Evolutionary conservation across 2,329 filamentous ascomycete genomes (phyloP).

Genomic region (Chaetomium sp.): DNA sequence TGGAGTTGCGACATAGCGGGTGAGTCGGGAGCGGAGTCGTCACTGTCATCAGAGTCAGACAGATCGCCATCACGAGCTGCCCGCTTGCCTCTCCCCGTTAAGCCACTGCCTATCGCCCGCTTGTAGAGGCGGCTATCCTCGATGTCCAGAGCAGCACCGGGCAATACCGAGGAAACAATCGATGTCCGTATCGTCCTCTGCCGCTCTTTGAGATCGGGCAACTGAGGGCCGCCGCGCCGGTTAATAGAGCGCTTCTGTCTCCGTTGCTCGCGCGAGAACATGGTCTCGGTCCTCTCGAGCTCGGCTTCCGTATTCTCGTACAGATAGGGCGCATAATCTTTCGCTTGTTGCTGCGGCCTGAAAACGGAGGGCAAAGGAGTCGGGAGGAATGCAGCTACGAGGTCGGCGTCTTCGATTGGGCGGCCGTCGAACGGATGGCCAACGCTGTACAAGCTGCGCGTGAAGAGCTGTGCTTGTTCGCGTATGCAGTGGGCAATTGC

Average conservation of each 20-base stretch:
- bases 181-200: conserved; percentile 91
- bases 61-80: conserved; percentile 66
- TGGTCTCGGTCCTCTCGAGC: conserved; percentile 85
- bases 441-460: conserved; percentile 86
- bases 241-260: conserved; percentile 96
- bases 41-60: conserved; percentile 89
- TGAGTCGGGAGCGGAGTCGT: conserved; percentile 85
- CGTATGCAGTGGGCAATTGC: conserved; percentile 97
- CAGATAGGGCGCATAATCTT: conserved; percentile 90
- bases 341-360: conserved; percentile 86
- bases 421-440: conserved; percentile 95
- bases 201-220: conserved; percentile 95
- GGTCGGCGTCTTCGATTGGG: conserved; percentile 87
- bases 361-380: conserved; percentile 83
- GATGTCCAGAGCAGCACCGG: conserved; percentile 76
- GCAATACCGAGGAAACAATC: conserved; percentile 88
- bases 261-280: conserved; percentile 89
- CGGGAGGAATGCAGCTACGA: conserved; percentile 81
- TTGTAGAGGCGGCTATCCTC: conserved; percentile 90
- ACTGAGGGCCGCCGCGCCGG: conserved; percentile 82
- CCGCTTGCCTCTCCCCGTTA: conserved; percentile 55
- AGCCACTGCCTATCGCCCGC: conserved; percentile 62
- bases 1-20: conserved; percentile 72
- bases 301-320: conserved; percentile 93
- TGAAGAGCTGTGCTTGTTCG: conserved; percentile 93